phyloP scores from a whole-genome alignment of 2,329 filamentous ascomycete genomes.

The Colletotrichum echinochloae region DNA sequence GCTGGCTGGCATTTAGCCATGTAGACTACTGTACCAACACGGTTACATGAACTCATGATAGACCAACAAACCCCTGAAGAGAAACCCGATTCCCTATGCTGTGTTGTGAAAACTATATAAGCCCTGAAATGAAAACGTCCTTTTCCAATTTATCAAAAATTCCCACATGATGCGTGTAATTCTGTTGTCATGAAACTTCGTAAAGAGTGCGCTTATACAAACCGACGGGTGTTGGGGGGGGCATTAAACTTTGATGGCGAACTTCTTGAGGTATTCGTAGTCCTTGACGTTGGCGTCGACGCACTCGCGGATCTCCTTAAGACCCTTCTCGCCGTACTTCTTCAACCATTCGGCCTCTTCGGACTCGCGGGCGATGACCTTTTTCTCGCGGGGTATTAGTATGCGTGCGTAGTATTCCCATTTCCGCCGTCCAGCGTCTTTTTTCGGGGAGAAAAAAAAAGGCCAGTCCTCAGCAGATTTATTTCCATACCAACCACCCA shows the following conservation, averaged over 20 bases:
- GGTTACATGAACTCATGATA: conserved; percentile 37
- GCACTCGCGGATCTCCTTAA: conserved; percentile 75
- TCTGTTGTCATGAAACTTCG: conserved; percentile 39
- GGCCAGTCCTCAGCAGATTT: conserved; percentile 7
- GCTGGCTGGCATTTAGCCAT: conserved; percentile 27
- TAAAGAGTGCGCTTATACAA: conserved; percentile 11
- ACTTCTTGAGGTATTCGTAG: conserved; percentile 86
- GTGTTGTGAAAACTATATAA: not conserved
- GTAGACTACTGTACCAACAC: conserved; percentile 42
- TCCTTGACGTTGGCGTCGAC: conserved; percentile 79
- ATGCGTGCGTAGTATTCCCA: conserved; percentile 19
- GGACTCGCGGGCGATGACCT: conserved; percentile 71
- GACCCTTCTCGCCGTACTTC: conserved; percentile 79
- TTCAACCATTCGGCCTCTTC: conserved; percentile 78
- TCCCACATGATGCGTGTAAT: conserved; percentile 7
- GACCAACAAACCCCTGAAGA: conserved; percentile 13
- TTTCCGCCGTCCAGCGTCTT: conserved; percentile 9
- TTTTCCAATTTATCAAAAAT: conserved; percentile 5
- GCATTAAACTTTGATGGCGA: conserved; percentile 71
- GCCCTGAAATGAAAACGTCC: not conserved
- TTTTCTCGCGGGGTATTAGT: conserved; percentile 56
- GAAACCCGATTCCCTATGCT: not conserved
- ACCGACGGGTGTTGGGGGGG: not conserved
- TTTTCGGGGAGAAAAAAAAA: not conserved
- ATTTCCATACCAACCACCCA: not conserved